phyloP scores from a whole-genome alignment of 148 eudicot species.

The Agrostemma githago region DNA sequence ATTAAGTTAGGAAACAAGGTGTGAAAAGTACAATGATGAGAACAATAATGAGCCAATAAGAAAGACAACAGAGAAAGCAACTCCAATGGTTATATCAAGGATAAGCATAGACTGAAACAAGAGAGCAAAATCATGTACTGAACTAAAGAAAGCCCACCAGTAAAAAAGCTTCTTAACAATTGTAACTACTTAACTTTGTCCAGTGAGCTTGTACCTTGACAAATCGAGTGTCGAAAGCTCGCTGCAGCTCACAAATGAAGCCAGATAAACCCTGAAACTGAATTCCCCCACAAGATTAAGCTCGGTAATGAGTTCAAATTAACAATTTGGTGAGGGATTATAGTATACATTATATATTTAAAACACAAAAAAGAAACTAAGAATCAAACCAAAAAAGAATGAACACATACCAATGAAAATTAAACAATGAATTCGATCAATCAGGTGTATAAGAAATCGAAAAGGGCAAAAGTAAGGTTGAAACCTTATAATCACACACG shows the following conservation, averaged over 20 bases:
- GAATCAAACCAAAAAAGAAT: too few relatives aligned
- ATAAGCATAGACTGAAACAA: conserved; percentile 98
- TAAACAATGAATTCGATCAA: too few relatives aligned
- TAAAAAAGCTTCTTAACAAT: conserved; percentile 64
- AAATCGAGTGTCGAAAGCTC: conserved; percentile 74
- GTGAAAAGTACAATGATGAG: conserved; percentile 87
- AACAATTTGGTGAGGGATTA: conserved; percentile 66
- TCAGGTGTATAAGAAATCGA: too few relatives aligned
- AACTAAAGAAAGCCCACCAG: conserved; percentile 48
- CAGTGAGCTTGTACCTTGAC: conserved; percentile 75
- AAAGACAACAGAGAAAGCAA: conserved; percentile 82
- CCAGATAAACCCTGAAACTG: conserved; percentile 72
- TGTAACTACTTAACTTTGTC: conserved; percentile 67
- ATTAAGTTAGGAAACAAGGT: conserved; percentile 28
- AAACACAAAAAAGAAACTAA: too few relatives aligned
- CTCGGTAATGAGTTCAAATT: conserved; percentile 66
- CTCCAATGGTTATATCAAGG: conserved; percentile 95
- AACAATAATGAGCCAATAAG: conserved; percentile 93
- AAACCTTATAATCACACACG: too few relatives aligned
- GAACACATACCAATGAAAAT: too few relatives aligned
- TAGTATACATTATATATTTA: too few relatives aligned
- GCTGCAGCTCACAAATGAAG: conserved; percentile 65
- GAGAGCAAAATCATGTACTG: conserved; percentile 66
- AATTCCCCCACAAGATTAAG: conserved; percentile 82
- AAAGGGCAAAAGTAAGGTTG: too few relatives aligned